Conservation (phyloP, 352 stramenopile species). For the Phytophthora sp. region DNA sequence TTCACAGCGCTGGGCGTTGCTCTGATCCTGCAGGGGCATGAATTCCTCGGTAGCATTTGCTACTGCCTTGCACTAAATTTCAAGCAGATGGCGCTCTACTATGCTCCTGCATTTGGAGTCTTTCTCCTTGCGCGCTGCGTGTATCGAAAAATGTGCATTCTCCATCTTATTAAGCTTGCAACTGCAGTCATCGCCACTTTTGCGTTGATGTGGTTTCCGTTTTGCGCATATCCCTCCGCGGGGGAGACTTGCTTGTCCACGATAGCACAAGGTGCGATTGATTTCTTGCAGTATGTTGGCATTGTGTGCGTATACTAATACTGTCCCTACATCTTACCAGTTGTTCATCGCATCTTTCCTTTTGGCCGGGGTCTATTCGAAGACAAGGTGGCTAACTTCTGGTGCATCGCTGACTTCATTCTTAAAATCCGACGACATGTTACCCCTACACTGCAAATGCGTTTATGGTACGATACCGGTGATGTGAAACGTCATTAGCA, state of each 20-base stretch:
- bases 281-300: not conserved
- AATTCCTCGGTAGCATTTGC: conserved; percentile 82
- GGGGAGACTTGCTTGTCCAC: conserved; percentile 63
- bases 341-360: conserved; percentile 95
- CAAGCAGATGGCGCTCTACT: conserved; percentile 99
- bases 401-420: conserved; percentile 92
- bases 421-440: conserved; percentile 75
- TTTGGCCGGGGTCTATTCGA: conserved; percentile 97
- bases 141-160: conserved; percentile 51
- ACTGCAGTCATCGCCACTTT: conserved; percentile 93
- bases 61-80: conserved; percentile 97
- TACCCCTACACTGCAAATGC: conserved; percentile 63
- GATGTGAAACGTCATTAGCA: not conserved
- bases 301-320: too few species aligned
- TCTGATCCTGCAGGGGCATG: conserved; percentile 74
- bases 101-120: conserved; percentile 93
- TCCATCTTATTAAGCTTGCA: conserved; percentile 76
- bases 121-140: conserved; percentile 92
- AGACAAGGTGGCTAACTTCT: conserved; percentile 98
- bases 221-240: conserved; percentile 67
- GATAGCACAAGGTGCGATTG: conserved; percentile 63
- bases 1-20: conserved; percentile 74
- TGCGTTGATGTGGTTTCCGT: conserved; percentile 90
- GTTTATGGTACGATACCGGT: conserved; percentile 56
- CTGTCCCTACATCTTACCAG: conserved; percentile 42